Base-by-base conservation (phyloP, 495 filamentous ascomycete genomes). In the Tuber melanosporum region DNA sequence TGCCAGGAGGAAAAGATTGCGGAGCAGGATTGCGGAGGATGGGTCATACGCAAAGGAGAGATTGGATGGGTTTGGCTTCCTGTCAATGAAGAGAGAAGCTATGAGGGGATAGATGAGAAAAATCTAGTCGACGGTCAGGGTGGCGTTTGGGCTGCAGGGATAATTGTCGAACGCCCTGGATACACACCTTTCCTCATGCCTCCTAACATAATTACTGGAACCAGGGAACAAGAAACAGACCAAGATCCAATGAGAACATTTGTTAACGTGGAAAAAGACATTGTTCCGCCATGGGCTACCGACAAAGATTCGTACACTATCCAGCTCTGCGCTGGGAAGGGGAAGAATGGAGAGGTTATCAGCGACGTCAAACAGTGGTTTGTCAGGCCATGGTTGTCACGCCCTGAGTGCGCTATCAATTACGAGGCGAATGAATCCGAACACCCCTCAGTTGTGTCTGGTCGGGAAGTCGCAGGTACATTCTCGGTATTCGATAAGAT, bases 401-500 rank as follows among this genome's bases (percentile, higher is more conserved):
- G 81, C 46, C 70, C 32, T 1, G 69, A 78, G 22, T 75, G 73
- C 22, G 45, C 36, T n/a, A 14, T 70, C 12, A 45, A 72, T 4
- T 72, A 74, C 43, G 70, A 49, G 15, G 73, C 46, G 9, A 74
- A 72, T 44, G 49, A 22, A 26, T 22, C 41, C 14, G 81, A 83
- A 43, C 81, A 83, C 41, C 78, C 80, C 2, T 80, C 81, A 1
- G 75, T 83, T 41, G 47, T 69, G 17, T 72, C 41, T 22, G 81
- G 73, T 17, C 78, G 81, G 20, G 70, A 71, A 32, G 73, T 75
- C 8, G 89, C 89, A 76, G 79, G 84, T 26, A 87, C 86, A 36
- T 90, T 89, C 77, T 88, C 87, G 14, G 85, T 87, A 1, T 87
- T 90, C 69, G 86, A 87, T 39, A 84, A 80, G n/a, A 75, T 86